A percentile compares a stretch with the other conserved stretches of the same genome.
These are phyloP conservation scores for Venturia carpophila DNA, from an alignment of 2,329 filamentous ascomycete species.

Conservation along the genomic window DNA sequence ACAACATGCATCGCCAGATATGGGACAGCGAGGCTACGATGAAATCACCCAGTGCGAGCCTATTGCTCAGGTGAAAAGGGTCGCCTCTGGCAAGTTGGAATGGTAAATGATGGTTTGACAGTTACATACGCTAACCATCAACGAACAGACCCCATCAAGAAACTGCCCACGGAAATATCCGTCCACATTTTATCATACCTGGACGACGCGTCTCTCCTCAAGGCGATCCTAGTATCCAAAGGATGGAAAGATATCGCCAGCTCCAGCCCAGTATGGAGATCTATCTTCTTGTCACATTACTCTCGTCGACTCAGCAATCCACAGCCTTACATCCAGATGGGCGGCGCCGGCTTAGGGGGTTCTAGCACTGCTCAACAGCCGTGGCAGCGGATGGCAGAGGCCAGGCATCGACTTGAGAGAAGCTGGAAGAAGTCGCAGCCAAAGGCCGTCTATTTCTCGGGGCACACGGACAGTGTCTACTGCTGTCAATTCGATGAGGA, in stretches of 20 bases:
- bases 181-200: conserved; percentile 53
- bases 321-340: conserved; percentile 35
- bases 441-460: conserved; percentile 79
- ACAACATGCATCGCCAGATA: background rate
- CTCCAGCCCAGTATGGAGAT: conserved; percentile 54
- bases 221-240: conserved; percentile 48
- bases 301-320: conserved; percentile 39
- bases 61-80: conserved; percentile 12
- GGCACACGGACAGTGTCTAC: conserved; percentile 93
- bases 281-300: conserved; percentile 52
- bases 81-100: conserved; percentile 20
- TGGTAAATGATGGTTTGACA: background rate
- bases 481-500: conserved; percentile 97
- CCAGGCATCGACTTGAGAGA: conserved; percentile 64
- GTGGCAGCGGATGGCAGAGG: conserved; percentile 79
- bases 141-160: conserved; percentile 43
- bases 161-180: conserved; percentile 52
- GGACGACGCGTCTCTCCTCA: conserved; percentile 48
- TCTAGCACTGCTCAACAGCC: conserved; percentile 48
- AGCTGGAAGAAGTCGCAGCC: conserved; percentile 66
- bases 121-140: background rate
- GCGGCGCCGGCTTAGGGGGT: conserved; percentile 49
- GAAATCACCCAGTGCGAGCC: conserved; percentile 6
- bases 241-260: conserved; percentile 49
- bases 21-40: conserved; percentile 10